Evolutionary conservation across 2,329 filamentous ascomycete genomes (phyloP).

Genomic region (Aspergillus japonicus): DNA sequence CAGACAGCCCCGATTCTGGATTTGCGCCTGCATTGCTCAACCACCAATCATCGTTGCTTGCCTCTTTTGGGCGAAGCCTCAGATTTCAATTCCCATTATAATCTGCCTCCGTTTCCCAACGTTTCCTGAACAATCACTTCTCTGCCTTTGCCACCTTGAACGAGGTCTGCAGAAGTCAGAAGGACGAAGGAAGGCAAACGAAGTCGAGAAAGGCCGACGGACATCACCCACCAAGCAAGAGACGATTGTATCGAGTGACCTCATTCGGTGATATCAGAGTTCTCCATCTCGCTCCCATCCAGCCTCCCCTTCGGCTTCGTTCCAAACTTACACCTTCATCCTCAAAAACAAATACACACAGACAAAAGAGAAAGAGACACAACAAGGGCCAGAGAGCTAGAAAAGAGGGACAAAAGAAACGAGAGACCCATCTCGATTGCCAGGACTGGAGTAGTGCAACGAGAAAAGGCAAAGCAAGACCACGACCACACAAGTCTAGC

Average conservation of each 20-base stretch:
- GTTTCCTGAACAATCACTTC: conserved; percentile 1
- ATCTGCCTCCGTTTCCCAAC: conserved; percentile 15
- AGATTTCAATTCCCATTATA: conserved; percentile 10
- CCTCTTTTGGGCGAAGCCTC: conserved; percentile 18
- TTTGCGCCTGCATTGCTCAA: conserved; percentile 6
- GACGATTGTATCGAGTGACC: neutral
- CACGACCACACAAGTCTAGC: neutral
- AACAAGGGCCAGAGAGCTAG: conserved; percentile 10
- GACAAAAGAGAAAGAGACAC: conserved; percentile 8
- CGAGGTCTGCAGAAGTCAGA: neutral
- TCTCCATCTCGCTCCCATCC: neutral
- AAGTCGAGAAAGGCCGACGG: neutral
- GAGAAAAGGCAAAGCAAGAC: conserved; percentile 2
- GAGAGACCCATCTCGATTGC: neutral
- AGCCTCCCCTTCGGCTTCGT: neutral
- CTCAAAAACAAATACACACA: conserved; percentile 1
- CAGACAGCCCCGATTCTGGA: neutral
- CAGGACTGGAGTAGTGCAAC: neutral
- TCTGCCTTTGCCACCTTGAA: conserved; percentile 15
- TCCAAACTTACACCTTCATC: neutral
- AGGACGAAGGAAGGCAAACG: conserved; percentile 3
- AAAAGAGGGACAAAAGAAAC: no score
- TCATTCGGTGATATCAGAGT: neutral
- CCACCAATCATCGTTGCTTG: conserved; percentile 13
- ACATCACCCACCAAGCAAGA: neutral